A percentile compares a stretch with the other conserved stretches of the same genome.
Evolutionary conservation across 164 flowering plant species (phyloP).

Genomic region (Annona cherimola): DNA sequence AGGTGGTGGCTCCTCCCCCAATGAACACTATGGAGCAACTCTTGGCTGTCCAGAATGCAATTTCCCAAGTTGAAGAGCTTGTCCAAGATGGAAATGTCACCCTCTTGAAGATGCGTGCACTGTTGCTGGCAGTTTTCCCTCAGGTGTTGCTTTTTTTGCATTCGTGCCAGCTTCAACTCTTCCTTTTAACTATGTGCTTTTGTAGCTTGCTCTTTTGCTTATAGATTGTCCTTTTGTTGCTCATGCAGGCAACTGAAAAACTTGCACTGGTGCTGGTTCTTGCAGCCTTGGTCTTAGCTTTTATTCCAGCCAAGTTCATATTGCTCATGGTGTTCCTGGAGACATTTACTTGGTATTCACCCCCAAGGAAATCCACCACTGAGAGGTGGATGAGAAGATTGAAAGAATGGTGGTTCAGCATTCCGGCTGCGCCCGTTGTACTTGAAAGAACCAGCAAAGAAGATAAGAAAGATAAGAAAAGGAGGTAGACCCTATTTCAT

Average conservation of each 20-base stretch:
- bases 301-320: conserved; percentile 51
- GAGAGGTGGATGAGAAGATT: conserved; percentile 75
- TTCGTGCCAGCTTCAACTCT: neutral
- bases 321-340: conserved; percentile 51
- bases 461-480: conserved; percentile 69
- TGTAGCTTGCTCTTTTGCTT: neutral
- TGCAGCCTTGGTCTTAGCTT: conserved; percentile 46
- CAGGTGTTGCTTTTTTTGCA: conserved; percentile 41
- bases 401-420: conserved; percentile 98
- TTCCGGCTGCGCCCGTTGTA: conserved; percentile 92
- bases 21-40: conserved; percentile 94
- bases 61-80: conserved; percentile 66
- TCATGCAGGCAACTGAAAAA: conserved; percentile 70
- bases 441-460: conserved; percentile 56
- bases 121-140: conserved; percentile 65
- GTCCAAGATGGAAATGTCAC: conserved; percentile 77
- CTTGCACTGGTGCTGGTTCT: conserved; percentile 43
- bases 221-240: neutral
- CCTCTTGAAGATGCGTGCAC: conserved; percentile 77
- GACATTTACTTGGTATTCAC: conserved; percentile 65
- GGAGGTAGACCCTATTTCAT: conserved; percentile 24
- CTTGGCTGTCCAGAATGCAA: conserved; percentile 76
- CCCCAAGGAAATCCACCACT: conserved; percentile 59
- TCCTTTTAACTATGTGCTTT: neutral
- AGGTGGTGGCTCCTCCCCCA: conserved; percentile 68